Conservation (phyloP, 345 rosid species). For the Gossypium thurberi region DNA sequence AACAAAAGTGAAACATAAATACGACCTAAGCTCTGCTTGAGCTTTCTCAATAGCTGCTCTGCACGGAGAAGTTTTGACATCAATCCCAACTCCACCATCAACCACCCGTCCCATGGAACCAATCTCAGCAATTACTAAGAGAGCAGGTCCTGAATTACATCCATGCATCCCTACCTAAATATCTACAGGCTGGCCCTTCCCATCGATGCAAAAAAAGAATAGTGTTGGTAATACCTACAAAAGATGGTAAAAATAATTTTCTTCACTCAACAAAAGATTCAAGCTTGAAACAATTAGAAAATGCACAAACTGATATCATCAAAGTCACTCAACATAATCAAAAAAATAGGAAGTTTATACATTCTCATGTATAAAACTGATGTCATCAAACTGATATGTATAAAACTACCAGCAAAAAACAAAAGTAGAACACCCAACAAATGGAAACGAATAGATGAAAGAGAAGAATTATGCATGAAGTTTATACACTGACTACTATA, state of each 20-base stretch:
- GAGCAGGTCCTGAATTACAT: slow-evolving; percentile 48
- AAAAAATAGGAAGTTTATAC: not conserved
- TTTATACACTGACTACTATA: not conserved
- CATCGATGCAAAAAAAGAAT: slow-evolving; percentile 21
- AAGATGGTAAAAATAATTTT: not conserved
- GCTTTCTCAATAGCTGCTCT: slow-evolving; percentile 91
- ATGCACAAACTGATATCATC: not conserved
- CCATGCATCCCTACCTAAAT: slow-evolving; percentile 65
- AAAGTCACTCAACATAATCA: not conserved
- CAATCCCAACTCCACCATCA: slow-evolving; percentile 80
- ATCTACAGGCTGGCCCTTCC: slow-evolving; percentile 22
- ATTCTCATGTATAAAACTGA: no score
- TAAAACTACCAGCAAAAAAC: not conserved
- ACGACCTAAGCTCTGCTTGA: slow-evolving; percentile 90
- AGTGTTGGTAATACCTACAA: slow-evolving; percentile 16
- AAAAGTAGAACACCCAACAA: not conserved
- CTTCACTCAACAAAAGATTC: no score
- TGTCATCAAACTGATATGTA: not conserved
- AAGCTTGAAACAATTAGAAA: no score
- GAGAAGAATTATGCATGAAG: not conserved
- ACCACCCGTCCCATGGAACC: slow-evolving; percentile 99
- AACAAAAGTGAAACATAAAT: not conserved
- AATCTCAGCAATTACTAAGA: slow-evolving; percentile 92
- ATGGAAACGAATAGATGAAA: not conserved
- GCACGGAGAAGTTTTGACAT: slow-evolving; percentile 79